Evolutionary conservation across 805 yeast genomes (phyloP).

Genomic region (Metschnikowia kofuensis): DNA sequence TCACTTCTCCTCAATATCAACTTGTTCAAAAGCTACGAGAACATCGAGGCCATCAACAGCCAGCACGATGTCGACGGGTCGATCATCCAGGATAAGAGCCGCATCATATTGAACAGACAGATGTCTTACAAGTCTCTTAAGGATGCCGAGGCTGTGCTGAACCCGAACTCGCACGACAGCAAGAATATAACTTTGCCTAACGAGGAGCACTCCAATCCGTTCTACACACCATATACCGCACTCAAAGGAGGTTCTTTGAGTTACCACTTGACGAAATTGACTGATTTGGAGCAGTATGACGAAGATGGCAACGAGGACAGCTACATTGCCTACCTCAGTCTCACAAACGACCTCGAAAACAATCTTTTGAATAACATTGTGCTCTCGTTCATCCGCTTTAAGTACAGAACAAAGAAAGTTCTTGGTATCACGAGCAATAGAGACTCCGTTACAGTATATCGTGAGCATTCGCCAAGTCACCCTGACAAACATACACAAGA

Average conservation of each 20-base stretch:
- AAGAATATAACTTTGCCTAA: background rate
- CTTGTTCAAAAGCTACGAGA: constrained; percentile 38
- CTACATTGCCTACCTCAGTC: constrained; percentile 22
- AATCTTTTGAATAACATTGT: constrained; percentile 21
- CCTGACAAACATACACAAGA: constrained; percentile 4
- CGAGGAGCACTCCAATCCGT: background rate
- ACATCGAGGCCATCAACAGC: constrained; percentile 27
- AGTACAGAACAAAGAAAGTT: constrained; percentile 16
- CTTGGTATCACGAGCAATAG: constrained; percentile 6
- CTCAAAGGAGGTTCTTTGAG: constrained; percentile 3
- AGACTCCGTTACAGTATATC: no score
- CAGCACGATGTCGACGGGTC: constrained; percentile 28
- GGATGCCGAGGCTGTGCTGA: background rate
- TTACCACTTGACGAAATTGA: constrained; percentile 4
- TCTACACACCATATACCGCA: background rate
- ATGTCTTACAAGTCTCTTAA: constrained; percentile 18
- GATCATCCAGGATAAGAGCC: constrained; percentile 17
- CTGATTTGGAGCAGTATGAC: constrained; percentile 15
- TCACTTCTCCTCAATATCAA: constrained; percentile 33
- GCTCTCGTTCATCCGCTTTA: constrained; percentile 21
- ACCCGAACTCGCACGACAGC: background rate
- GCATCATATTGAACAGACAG: constrained; percentile 16
- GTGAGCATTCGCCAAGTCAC: background rate
- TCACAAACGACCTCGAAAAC: constrained; percentile 19
- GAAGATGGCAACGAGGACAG: constrained; percentile 22